Percentiles rank a stretch among this genome's conserved stretches.
These are phyloP conservation scores for Dillenia turbinata DNA, from an alignment of 164 flowering plant species.

Conservation along the genomic window DNA sequence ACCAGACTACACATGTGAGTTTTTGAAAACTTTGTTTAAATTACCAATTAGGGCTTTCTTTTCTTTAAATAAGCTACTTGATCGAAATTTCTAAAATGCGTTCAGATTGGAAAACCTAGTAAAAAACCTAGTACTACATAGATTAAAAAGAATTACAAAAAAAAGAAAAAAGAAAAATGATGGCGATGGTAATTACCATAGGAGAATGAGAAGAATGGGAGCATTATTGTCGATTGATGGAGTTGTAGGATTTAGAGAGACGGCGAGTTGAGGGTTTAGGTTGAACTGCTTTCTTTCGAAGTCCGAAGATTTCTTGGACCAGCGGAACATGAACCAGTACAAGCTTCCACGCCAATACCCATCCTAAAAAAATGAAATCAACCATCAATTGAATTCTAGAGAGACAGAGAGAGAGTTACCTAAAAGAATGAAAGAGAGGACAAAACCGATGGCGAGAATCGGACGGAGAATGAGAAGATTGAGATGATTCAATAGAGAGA, in stretches of 20 bases:
- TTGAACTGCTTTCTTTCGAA: constrained; percentile 48
- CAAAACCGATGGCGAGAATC: constrained; percentile 46
- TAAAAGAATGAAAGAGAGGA: constrained; percentile 44
- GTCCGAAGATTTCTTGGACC: constrained; percentile 81
- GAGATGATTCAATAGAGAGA: constrained; percentile 28
- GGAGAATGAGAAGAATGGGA: constrained; percentile 16
- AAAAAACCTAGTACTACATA: too few species aligned
- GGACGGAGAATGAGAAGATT: constrained; percentile 55
- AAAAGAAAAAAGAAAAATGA: not conserved
- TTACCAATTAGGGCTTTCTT: too few species aligned
- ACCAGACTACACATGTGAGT: too few species aligned
- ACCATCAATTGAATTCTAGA: not conserved
- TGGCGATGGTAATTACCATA: constrained; percentile 16
- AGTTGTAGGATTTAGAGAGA: constrained; percentile 41
- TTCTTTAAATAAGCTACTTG: too few species aligned
- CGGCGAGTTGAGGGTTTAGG: constrained; percentile 57
- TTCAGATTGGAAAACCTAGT: too few species aligned
- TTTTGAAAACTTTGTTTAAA: too few species aligned
- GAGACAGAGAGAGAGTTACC: constrained; percentile 27
- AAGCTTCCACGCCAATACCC: constrained; percentile 88
- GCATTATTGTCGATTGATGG: constrained; percentile 11
- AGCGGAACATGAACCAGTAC: constrained; percentile 87
- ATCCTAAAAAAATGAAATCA: constrained; percentile 37
- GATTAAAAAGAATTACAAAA: not conserved
- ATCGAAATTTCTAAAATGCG: too few species aligned